Conservation (phyloP, 441 rosid species). For the Populus tomentosa region DNA sequence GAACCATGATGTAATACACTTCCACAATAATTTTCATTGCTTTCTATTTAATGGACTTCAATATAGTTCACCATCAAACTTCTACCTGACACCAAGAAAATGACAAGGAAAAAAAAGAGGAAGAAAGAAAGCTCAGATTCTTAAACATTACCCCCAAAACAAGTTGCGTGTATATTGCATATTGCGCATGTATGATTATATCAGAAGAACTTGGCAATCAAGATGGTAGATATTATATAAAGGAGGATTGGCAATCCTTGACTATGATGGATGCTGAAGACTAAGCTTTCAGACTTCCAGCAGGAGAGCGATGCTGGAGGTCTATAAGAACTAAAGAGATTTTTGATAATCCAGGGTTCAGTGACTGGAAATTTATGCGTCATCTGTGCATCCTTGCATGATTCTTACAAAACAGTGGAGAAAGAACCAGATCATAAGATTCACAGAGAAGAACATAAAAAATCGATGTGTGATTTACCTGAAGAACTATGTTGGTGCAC, state of each 20-base stretch:
- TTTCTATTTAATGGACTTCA: neutral
- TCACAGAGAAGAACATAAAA: neutral
- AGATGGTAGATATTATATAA: neutral
- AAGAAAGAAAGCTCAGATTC: neutral
- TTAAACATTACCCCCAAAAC: neutral
- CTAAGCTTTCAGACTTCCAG: neutral
- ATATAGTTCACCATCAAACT: neutral
- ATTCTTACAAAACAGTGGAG: neutral
- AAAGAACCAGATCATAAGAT: constrained; percentile 22
- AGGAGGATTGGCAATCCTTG: neutral
- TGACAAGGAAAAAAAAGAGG: neutral
- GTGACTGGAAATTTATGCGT: neutral
- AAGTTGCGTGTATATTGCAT: neutral
- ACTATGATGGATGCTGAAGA: neutral
- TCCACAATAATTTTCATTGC: neutral
- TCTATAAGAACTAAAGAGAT: neutral
- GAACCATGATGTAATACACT: neutral
- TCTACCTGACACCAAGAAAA: neutral
- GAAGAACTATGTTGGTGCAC: constrained; percentile 42
- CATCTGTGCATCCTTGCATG: neutral
- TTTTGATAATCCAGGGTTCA: neutral
- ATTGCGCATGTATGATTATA: neutral
- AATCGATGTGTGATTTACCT: constrained; percentile 25
- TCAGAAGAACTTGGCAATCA: neutral
- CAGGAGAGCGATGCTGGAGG: neutral